Conservation (phyloP, 2,329 filamentous ascomycete genomes). For the Tolypocladium paradoxum region DNA sequence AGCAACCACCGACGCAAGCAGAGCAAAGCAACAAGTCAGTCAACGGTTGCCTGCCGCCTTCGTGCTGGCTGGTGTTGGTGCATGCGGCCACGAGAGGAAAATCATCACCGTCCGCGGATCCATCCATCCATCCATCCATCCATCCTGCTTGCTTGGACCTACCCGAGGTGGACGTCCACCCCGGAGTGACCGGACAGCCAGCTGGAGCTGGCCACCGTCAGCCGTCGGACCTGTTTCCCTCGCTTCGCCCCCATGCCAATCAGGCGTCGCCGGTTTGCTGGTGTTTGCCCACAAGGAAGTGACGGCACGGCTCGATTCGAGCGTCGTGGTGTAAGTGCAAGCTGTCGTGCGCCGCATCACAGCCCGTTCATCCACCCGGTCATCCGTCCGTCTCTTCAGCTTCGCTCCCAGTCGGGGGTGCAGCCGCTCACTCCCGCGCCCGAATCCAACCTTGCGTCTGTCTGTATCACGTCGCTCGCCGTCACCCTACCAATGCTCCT, state of each 20-base stretch:
- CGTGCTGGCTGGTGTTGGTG: not conserved
- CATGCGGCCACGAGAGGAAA: not conserved
- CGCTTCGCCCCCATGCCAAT: not conserved
- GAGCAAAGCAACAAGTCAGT: not conserved
- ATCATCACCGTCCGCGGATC: not conserved
- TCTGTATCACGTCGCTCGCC: not conserved
- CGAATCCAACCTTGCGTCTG: not conserved
- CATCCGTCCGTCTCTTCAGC: not conserved
- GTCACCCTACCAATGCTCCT: not conserved
- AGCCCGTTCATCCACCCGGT: not conserved
- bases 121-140: not conserved
- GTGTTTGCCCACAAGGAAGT: not conserved
- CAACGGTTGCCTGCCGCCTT: not conserved
- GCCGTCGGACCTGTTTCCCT: not conserved
- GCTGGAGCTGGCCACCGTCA: not conserved
- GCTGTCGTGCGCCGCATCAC: not conserved
- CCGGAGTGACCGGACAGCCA: not conserved
- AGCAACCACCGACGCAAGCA: not conserved
- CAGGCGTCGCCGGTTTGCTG: not conserved
- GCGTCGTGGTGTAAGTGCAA: not conserved
- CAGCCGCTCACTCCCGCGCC: not conserved
- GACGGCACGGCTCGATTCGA: not conserved
- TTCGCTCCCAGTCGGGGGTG: not conserved
- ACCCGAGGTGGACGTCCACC: not conserved
- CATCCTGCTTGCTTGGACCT: not conserved